Percentiles rank a stretch among this genome's conserved stretches.
These are phyloP conservation scores for Myxozyma lipomycoides DNA, from an alignment of 805 yeast species.

Conservation along the genomic window DNA sequence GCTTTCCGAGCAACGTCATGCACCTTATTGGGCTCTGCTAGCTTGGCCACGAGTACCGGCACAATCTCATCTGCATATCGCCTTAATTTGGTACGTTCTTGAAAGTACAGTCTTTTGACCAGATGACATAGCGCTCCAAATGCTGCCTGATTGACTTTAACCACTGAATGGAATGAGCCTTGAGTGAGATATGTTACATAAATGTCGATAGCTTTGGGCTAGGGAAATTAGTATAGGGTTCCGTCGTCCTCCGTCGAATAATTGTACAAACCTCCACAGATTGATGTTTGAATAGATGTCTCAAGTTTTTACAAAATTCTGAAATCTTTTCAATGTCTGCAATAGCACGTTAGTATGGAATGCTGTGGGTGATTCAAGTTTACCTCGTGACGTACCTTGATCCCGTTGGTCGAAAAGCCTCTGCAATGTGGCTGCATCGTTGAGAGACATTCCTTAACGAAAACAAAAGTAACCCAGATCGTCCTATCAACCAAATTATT, in stretches of 20 bases:
- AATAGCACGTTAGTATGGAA: background rate
- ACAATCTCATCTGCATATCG: conserved; percentile 36
- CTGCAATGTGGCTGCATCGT: conserved; percentile 5
- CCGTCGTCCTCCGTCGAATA: too few species aligned
- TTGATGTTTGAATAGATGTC: conserved; percentile 24
- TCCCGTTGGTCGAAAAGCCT: conserved; percentile 9
- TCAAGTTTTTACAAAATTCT: conserved; percentile 8
- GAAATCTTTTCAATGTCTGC: conserved; percentile 2
- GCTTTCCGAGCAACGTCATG: conserved; percentile 34
- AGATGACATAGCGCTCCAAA: conserved; percentile 47
- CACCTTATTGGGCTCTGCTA: conserved; percentile 34
- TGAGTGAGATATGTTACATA: conserved; percentile 11
- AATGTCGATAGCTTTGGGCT: conserved; percentile 22
- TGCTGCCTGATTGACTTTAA: conserved; percentile 29
- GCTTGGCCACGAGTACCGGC: conserved; percentile 36
- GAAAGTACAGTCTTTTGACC: conserved; percentile 44
- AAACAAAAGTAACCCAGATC: too few species aligned
- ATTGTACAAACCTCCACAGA: conserved; percentile 27
- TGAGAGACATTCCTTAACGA: conserved; percentile 10
- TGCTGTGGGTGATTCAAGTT: background rate
- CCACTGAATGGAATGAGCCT: conserved; percentile 9
- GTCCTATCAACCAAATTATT: too few species aligned
- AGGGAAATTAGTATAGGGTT: background rate
- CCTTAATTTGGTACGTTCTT: conserved; percentile 36
- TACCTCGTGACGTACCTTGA: background rate